Evolutionary conservation across 331 rosid genomes (phyloP).

Genomic region (Cydonia oblonga): DNA sequence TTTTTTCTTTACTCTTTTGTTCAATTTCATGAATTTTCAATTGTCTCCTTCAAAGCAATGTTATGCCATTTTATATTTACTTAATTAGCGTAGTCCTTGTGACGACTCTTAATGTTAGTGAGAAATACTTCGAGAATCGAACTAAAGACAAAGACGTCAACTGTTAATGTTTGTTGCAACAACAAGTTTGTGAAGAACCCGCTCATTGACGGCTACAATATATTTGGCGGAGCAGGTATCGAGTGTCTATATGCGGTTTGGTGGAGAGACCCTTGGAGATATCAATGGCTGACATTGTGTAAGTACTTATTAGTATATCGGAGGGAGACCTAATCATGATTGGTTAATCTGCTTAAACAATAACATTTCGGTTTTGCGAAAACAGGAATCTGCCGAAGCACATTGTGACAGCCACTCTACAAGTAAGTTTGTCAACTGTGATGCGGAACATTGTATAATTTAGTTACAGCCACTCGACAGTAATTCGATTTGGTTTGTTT

Average conservation of each 20-base stretch:
- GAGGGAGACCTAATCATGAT: neutral
- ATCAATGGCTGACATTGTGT: conserved; percentile 71
- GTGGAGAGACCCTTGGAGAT: conserved; percentile 36
- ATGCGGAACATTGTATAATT: neutral
- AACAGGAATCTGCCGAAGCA: conserved; percentile 68
- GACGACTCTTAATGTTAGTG: no score
- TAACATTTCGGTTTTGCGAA: neutral
- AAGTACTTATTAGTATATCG: neutral
- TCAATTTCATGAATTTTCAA: neutral
- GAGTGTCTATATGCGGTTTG: conserved; percentile 43
- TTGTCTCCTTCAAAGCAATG: neutral
- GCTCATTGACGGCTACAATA: no score
- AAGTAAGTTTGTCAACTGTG: conserved; percentile 25
- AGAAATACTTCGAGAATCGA: no score
- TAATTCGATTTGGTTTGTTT: conserved; percentile 1
- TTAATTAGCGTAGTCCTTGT: no score
- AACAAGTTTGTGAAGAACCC: neutral
- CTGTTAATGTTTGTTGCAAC: neutral
- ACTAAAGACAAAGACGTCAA: neutral
- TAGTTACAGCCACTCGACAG: neutral
- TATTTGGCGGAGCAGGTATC: conserved; percentile 35
- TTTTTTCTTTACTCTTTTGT: neutral
- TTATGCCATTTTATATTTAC: neutral
- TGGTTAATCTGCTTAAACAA: no score
- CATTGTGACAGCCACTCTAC: conserved; percentile 67